Base-by-base conservation (phyloP, 73 alveolate species). In the Stentor roeselii region DNA sequence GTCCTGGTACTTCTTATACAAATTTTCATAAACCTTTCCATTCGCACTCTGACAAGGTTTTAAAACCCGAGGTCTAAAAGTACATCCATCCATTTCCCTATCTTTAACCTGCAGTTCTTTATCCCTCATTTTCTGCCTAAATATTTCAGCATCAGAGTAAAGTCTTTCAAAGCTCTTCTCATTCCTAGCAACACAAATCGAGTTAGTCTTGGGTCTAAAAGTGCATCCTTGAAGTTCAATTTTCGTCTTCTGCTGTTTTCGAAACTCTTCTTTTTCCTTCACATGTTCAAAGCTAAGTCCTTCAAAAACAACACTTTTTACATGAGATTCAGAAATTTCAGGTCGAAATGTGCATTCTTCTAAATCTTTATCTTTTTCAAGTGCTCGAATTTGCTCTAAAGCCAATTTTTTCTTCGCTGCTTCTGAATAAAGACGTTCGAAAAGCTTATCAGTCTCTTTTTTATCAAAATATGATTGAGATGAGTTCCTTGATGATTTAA, bases 51-150 rank as follows among this genome's bases (percentile, higher is more conserved):
- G 21, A 21, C 41, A 30, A 15, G 37, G n/a, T 14, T 21, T 32
- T 1, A 32, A 67, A 21, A 67, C 80, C 14, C 42, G 14, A 30
- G 80, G 80, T 67, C 37, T 67, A 32, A 67, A 67, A 27, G 80
- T 67, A 32, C 80, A 67, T 27, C 34, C 37, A 21, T 30, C 80
- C n/a, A 67, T 15, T 32, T 67, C 80, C 14, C 37, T n/a, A 67
- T 67, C 80, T 67, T 67, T 67, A 27, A 27, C 80, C 0, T 14
- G 11, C 21, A 67, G n/a, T 67, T 67, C 80, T 67, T 67, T 67
- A 67, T 36, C 37, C 41, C 80, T 67, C 34, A 21, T 36, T 67
- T 67, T 67, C 37, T 67, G 80, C 80, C 80, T 67, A 15, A 27
- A 40, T 21, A 67, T 40, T 2, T 67, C 80, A 67, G 80, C 80